Percentiles rank a stretch among this genome's conserved stretches.
Conservation (phyloP, 129 eudicot genomes). For the Artemisia annua region DNA sequence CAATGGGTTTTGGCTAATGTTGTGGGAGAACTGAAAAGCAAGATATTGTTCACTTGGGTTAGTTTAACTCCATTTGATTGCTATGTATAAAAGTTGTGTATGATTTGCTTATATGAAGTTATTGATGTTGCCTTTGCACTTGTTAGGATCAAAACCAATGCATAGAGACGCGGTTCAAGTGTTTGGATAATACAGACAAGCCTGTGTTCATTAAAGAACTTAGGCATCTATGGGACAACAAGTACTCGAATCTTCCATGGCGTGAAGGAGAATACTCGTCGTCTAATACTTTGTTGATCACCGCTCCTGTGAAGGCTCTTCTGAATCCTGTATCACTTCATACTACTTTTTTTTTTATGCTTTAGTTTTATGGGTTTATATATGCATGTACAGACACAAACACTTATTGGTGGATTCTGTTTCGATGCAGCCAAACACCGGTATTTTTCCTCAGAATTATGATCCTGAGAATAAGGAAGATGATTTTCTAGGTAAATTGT, state of each 20-base stretch:
- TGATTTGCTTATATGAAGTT: background rate
- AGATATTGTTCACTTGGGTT: conserved; percentile 66
- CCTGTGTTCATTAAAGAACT: conserved; percentile 69
- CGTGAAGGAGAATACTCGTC: conserved; percentile 35
- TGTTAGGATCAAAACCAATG: conserved; percentile 60
- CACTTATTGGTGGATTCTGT: background rate
- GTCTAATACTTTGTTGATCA: conserved; percentile 46
- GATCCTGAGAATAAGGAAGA: conserved; percentile 33
- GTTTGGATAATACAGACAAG: conserved; percentile 42
- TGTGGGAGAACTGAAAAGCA: conserved; percentile 35
- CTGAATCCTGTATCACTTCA: conserved; percentile 62
- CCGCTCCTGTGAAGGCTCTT: conserved; percentile 46
- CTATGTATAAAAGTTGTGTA: background rate
- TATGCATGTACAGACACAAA: too few relatives aligned
- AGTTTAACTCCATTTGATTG: conserved; percentile 16
- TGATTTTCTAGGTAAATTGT: conserved; percentile 37
- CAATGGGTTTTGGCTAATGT: conserved; percentile 31
- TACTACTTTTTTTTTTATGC: background rate
- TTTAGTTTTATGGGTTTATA: background rate
- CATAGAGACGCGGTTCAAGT: conserved; percentile 37
- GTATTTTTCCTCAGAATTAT: conserved; percentile 35
- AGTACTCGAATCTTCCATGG: conserved; percentile 22
- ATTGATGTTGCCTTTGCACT: background rate
- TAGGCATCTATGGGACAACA: conserved; percentile 38
- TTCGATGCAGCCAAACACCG: conserved; percentile 59